Evolutionary conservation across 2,329 filamentous ascomycete genomes (phyloP), one percentile per base, ranked within the genome.

Genomic region (Corinectria fuckeliana): DNA sequence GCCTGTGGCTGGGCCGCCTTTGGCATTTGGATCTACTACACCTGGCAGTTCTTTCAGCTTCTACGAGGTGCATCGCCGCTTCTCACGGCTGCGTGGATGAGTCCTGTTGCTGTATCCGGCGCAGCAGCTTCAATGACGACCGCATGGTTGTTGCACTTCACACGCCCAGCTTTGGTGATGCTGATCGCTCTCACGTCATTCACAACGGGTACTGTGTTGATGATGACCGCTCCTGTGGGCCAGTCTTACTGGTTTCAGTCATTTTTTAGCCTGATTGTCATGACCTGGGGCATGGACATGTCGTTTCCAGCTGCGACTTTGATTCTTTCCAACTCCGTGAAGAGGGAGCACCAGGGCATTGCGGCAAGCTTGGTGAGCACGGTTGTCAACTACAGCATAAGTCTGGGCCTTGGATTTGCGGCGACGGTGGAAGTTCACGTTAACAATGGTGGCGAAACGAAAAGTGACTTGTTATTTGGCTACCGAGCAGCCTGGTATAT

Each of bases 361-460:
- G 80, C 75, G 0, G 79, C 78, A 9, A 85, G 81, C 16, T 71
- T 91, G 5, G 84, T 90, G 28, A 86, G 82, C 57, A 90, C 87
- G 0, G 78, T 88, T 10, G 84, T 91, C 61, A 90, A 91, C 72
- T 91, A 91, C 69, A 83, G 82, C 58, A 90, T 91, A 30, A 86
- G 85, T 1, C 72, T 91, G 3, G 87, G 85, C 0, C 77, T 91
- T 0, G 89, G 88, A 0, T 82, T 91, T 44, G 88, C 88, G 0
- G 88, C 87, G 0, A 90, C 86, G 0, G 82, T 90, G 2, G 86
- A 90, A 67, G 73, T 75, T 0, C 74, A 77, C 5, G 69, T 78
- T 0, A 65, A 71, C 3, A 51, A 63, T 0, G 75, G 71, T 0
- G 65, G 65, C 1, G 18, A 58, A 16, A 63, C 66, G 0, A 16